Evolutionary conservation across 1,139 yeast genomes (phyloP).

Genomic region (Suhomyces bolitotheri): DNA sequence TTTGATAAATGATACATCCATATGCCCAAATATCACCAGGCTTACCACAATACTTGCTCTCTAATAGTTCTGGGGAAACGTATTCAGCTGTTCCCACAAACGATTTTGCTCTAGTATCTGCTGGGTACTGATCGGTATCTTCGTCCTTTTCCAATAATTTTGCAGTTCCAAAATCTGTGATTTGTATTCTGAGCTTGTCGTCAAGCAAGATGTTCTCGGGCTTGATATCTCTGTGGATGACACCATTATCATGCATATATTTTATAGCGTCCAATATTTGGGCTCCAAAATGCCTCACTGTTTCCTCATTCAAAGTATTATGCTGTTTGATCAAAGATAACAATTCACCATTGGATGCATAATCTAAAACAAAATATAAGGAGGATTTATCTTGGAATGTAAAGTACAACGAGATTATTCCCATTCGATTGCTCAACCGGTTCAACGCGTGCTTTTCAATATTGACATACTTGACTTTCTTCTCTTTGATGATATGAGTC

Average conservation of each 20-base stretch:
- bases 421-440: conserved; percentile 67
- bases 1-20: conserved; percentile 76
- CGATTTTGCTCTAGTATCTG: conserved; percentile 59
- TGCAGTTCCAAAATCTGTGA: conserved; percentile 84
- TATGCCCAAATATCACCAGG: conserved; percentile 83
- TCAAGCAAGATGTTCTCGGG: conserved; percentile 75
- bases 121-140: conserved; percentile 42
- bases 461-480: conserved; percentile 92
- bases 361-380: conserved; percentile 87
- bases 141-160: conserved; percentile 52
- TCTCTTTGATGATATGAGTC: conserved; percentile 90
- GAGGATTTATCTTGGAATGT: conserved; percentile 92
- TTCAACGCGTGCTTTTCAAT: conserved; percentile 93
- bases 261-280: conserved; percentile 65
- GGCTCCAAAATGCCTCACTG: conserved; percentile 70
- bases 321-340: conserved; percentile 73
- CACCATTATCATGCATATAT: conserved; percentile 73
- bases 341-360: conserved; percentile 90
- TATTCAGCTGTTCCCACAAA: conserved; percentile 87
- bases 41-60: conserved; percentile 68
- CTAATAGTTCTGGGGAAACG: conserved; percentile 74
- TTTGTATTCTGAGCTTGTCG: conserved; percentile 64
- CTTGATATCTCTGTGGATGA: conserved; percentile 77
- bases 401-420: conserved; percentile 83
- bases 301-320: conserved; percentile 75